Base-by-base conservation (phyloP, 495 filamentous ascomycete species). In the Ramalina intermedia region DNA sequence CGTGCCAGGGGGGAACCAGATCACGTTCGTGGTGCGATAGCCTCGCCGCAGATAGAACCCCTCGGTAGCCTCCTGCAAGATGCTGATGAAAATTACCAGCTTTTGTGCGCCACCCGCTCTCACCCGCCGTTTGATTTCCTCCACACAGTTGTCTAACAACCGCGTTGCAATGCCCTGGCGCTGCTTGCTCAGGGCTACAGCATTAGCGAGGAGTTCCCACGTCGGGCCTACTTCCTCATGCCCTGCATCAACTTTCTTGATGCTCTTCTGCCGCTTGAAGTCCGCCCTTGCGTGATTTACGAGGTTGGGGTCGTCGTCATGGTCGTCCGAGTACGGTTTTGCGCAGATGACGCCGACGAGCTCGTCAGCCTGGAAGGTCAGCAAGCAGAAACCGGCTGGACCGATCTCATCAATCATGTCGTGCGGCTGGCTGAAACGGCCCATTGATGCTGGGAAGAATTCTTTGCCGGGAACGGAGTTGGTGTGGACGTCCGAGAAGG, bases 1-100 rank as follows among this genome's bases (percentile, higher is more conserved):
- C 14, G 38, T 38, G 9, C 55, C 55, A 0, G 9, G 12, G 8
- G 16, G 14, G 18, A 57, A 40, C 16, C 48, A 36, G 21, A 23
- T 45, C 18, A 21, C 41, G 0, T 6, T 11, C 8, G 48, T 51
- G 2, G 47, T 51, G 0, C 1, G 3, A 18, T 29, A 57, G 4
- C 55, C 52, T 16, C 36, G 24, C 18, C 41, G 47, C 6, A 23
- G 16, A 36, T 54, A 57, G 14, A 44, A 57, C 1, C 8, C 9
- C 36, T 57, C 55, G 17, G 51, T 57, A 0, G 54, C 9, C 35
- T 54, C 55, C 24, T 44, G 38, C 33, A 54, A 41, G 1, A 52
- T 58, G 14, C 36, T 54, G 21, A 48, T 23, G 36, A 18, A 42
- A 21, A 53, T n/a, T 45, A 38, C 36, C 2, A 53, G 6, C 39